These are phyloP conservation scores for Fusarium neocosmosporiellum DNA, from an alignment of 2,329 filamentous ascomycete genomes.

Conservation along the genomic window DNA sequence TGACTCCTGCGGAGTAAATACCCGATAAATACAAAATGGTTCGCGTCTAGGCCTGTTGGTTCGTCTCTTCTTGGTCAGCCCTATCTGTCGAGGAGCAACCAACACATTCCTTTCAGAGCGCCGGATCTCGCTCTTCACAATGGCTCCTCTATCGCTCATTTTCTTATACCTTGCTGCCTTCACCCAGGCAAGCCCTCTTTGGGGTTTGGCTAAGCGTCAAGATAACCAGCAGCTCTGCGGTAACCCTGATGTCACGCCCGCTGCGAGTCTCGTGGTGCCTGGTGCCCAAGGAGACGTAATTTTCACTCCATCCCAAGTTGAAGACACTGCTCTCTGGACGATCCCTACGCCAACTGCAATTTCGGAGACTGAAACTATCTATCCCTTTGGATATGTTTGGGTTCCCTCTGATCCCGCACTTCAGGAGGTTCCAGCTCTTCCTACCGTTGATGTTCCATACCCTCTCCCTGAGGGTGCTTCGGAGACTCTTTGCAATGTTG, in stretches of 20 bases:
- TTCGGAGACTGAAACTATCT: conserved; percentile 8
- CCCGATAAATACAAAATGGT: background rate
- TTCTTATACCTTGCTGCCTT: conserved; percentile 6
- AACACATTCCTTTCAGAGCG: background rate
- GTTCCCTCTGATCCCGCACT: conserved; percentile 4
- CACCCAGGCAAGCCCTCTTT: conserved; percentile 9
- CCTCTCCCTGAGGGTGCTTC: background rate
- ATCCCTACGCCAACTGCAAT: conserved; percentile 5
- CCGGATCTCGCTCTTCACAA: background rate
- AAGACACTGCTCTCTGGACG: conserved; percentile 11
- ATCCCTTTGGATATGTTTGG: conserved; percentile 23
- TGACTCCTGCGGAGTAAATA: background rate
- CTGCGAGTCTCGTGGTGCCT: conserved; percentile 11
- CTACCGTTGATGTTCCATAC: background rate
- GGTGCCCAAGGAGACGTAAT: conserved; percentile 18
- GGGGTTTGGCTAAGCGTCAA: conserved; percentile 1
- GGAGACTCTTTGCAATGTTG: background rate
- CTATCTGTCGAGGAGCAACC: background rate
- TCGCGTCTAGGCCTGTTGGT: background rate
- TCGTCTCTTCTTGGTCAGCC: background rate
- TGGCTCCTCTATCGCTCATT: conserved; percentile 9
- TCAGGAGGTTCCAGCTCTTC: conserved; percentile 3
- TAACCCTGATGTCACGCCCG: conserved; percentile 1
- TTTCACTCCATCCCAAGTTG: conserved; percentile 14
- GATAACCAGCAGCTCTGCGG: conserved; percentile 6